Evolutionary conservation across 176 grass and related monocot species (phyloP), one percentile per base, ranked within the genome.

Genomic region (Chrysopogon serrulatus): DNA sequence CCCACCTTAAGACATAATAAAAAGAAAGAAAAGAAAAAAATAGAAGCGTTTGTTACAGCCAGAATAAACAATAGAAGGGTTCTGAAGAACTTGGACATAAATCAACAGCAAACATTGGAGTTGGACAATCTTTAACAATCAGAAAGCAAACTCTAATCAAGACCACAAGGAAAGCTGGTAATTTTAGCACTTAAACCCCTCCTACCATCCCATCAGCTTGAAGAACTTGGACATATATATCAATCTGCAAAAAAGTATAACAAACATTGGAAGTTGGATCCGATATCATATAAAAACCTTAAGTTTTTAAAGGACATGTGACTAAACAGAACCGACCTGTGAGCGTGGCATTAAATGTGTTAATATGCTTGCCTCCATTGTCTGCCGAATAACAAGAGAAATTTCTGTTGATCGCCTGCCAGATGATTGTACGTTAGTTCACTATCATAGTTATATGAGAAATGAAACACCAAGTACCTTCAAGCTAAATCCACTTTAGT

Each of bases 211-310:
- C 93, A 94, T 99, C 91, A 90, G 93, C 93, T 92, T 99, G 93
- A 87, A 99, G 96, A 88, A 99, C 91, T 92, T 99, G 91, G 42
- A 99, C 93, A 92, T 92, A 96, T 86, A 99, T 96, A 75, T 97
- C 91, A 88, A 97, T 97, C 90, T 97, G 73, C 66, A 94, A 80
- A 73, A 17, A 63, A 61, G 41, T 34, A 71, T 48, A 64, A 30
- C 33, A 77, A 78, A 21, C 19, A 78, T 78, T 48, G 81, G 47
- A 32, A 71, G 32, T 39, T 23, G 27, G 75, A 49, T 23, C 31
- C 16, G 56, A 26, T 71, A 51, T 33, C 74, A 77, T 63, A 60
- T 9, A 85, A 47, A 66, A 24, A 57, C 2, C 6, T 41, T 5
- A 23, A 54, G 56, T 36, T 53, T 82, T 64, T 45, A 17, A 73